Conservation (phyloP, 2,329 filamentous ascomycete species). For the Akanthomyces dipterigenus region DNA sequence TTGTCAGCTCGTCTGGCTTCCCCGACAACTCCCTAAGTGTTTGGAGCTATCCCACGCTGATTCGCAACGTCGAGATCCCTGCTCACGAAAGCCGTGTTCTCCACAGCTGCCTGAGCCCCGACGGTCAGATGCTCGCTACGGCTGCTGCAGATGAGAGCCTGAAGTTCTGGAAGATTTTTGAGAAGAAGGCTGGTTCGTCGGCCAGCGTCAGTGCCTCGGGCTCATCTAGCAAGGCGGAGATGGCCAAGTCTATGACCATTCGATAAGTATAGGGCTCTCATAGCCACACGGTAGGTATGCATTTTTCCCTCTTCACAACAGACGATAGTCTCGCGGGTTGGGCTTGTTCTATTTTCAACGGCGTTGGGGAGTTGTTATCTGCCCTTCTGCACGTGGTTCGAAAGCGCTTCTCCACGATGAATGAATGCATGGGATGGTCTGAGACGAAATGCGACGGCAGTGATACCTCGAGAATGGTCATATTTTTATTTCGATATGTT, state of each 20-base stretch:
- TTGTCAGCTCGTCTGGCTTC: constrained; percentile 95
- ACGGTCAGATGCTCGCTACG: constrained; percentile 96
- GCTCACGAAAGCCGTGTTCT: constrained; percentile 95
- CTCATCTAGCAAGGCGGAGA: constrained; percentile 70
- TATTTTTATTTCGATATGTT: constrained; percentile 10
- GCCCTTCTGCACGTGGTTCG: constrained; percentile 41
- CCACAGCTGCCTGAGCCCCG: constrained; percentile 93
- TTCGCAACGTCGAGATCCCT: constrained; percentile 96
- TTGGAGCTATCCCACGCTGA: constrained; percentile 96
- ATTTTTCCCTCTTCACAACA: constrained; percentile 31
- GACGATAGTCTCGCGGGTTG: constrained; percentile 28
- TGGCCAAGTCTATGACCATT: constrained; percentile 94
- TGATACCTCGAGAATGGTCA: constrained; percentile 9
- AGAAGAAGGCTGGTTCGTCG: constrained; percentile 83
- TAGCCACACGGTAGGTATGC: constrained; percentile 39
- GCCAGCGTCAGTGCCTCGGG: constrained; percentile 59
- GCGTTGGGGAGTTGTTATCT: constrained; percentile 40
- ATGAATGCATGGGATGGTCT: constrained; percentile 25
- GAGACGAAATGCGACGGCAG: constrained; percentile 16
- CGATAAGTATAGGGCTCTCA: constrained; percentile 45
- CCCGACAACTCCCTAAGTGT: constrained; percentile 99
- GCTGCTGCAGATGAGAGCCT: constrained; percentile 92
- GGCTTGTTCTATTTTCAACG: constrained; percentile 39
- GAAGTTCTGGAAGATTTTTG: constrained; percentile 99
- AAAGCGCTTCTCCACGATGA: constrained; percentile 40